Evolutionary conservation across 73 alveolate genomes (phyloP).

Genomic region (Breviolum minutum): DNA sequence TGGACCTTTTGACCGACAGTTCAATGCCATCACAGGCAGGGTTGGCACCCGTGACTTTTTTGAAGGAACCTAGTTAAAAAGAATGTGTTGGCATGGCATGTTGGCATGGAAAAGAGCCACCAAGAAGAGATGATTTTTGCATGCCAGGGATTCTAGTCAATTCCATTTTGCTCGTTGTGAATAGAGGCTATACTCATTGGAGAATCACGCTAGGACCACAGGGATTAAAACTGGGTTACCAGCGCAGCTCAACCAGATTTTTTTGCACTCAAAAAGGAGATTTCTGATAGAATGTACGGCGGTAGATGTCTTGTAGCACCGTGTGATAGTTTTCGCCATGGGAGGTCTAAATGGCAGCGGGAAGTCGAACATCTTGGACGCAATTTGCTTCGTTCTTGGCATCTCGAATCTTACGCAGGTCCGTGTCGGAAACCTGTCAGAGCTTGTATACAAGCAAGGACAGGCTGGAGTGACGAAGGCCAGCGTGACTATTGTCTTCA

Average conservation of each 20-base stretch:
- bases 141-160: too few relatives aligned
- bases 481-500: conserved; percentile 99
- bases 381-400: conserved; percentile 99
- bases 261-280: background rate
- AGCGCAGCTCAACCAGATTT: background rate
- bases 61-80: too few relatives aligned
- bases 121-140: too few relatives aligned
- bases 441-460: conserved; percentile 99
- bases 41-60: too few relatives aligned
- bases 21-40: conserved; percentile 99
- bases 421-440: conserved; percentile 99
- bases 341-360: conserved; percentile 98
- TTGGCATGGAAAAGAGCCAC: background rate
- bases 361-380: conserved; percentile 99
- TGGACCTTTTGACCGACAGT: conserved; percentile 98
- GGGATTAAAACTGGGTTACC: background rate
- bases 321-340: background rate
- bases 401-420: conserved; percentile 97
- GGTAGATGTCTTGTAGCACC: too few relatives aligned
- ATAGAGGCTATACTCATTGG: background rate
- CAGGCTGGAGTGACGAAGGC: conserved; percentile 99
- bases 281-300: too few relatives aligned
- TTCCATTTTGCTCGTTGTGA: too few relatives aligned
- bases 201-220: background rate
- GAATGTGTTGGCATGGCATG: background rate